Conservation (phyloP, 2,329 filamentous ascomycete species). For the Pseudogymnoascus sp. region DNA sequence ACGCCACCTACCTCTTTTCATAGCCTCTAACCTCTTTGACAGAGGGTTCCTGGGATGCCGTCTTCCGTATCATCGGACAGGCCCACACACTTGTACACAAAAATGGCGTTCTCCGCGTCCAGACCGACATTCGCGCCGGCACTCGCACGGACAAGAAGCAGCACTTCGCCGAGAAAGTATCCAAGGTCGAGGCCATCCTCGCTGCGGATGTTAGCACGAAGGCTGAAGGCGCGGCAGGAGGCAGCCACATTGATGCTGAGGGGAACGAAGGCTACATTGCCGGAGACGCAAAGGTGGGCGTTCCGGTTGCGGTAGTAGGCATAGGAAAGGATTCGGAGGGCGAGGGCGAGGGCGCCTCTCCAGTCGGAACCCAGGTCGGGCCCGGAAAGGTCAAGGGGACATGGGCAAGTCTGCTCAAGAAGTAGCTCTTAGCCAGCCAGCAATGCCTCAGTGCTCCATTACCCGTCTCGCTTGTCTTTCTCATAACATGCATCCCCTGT, state of each 20-base stretch:
- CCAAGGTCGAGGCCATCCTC: conserved; percentile 25
- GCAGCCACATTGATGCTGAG: conserved; percentile 2
- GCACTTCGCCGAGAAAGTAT: conserved; percentile 25
- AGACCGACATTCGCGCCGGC: conserved; percentile 81
- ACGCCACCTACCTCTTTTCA: not conserved
- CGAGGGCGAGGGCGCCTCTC: not conserved
- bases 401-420: not conserved
- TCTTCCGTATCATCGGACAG: conserved; percentile 79
- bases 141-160: conserved; percentile 38
- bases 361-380: not conserved
- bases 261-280: conserved; percentile 1
- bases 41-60: conserved; percentile 89
- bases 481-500: not conserved
- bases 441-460: not conserved
- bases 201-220: conserved; percentile 16
- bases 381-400: conserved; percentile 2
- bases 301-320: not conserved
- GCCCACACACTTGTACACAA: conserved; percentile 71
- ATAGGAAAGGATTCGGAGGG: not conserved
- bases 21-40: conserved; percentile 11
- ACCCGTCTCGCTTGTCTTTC: not conserved
- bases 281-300: not conserved
- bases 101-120: conserved; percentile 70
- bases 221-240: not conserved
- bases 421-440: not conserved